These are phyloP conservation scores for Casuarina cunninghamiana DNA, from an alignment of 306 rosid genomes.

Conservation along the genomic window DNA sequence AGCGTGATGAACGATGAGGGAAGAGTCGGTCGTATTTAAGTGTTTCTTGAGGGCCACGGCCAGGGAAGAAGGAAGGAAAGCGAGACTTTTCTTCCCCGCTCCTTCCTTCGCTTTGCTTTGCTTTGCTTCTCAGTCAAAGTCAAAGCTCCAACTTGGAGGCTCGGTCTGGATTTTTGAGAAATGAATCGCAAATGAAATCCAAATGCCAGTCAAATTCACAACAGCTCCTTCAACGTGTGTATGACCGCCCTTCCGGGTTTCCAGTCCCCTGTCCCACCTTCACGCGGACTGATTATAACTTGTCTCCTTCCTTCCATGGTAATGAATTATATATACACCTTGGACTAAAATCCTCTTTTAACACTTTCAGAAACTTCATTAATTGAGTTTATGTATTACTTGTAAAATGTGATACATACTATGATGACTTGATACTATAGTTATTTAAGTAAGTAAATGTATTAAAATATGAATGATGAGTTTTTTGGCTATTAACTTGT, in stretches of 20 bases:
- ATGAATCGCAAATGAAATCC: conserved; percentile 36
- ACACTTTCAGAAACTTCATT: no score
- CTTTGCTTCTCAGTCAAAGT: conserved; percentile 66
- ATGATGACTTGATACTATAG: no score
- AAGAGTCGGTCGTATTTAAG: conserved; percentile 28
- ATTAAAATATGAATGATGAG: no score
- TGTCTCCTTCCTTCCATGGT: not conserved
- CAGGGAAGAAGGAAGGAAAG: conserved; percentile 70
- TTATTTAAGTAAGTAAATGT: no score
- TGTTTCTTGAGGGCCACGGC: conserved; percentile 1
- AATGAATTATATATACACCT: no score
- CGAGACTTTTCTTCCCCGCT: conserved; percentile 78
- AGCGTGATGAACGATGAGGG: conserved; percentile 31
- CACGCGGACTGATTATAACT: not conserved
- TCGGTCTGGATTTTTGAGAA: conserved; percentile 23
- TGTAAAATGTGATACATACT: no score
- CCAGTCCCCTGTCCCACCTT: not conserved
- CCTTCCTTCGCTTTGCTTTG: conserved; percentile 23
- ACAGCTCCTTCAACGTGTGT: not conserved
- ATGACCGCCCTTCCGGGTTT: not conserved
- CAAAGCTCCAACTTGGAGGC: conserved; percentile 66
- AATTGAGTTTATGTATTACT: no score
- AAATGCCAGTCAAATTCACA: conserved; percentile 30
- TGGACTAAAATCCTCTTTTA: not conserved
- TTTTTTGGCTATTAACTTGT: no score